Evolutionary conservation across 768 basidiomycete species (phyloP).

Genomic region (Agrocybe pediades): DNA sequence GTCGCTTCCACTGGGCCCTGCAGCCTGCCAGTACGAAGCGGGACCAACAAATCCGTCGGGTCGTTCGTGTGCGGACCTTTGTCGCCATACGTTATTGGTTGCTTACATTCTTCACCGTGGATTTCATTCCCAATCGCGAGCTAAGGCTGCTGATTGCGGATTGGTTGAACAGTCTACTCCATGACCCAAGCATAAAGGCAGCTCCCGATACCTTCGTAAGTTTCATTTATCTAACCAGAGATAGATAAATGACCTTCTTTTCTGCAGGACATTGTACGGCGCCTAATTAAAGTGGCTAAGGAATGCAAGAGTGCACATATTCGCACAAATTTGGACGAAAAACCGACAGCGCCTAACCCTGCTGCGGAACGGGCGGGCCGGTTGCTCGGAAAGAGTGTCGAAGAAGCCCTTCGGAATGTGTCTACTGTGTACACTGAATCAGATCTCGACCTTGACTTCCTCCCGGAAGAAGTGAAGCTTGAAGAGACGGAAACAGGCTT

Average conservation of each 20-base stretch:
- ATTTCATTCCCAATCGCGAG: constrained; percentile 82
- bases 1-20: constrained; percentile 89
- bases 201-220: constrained; percentile 74
- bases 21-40: constrained; percentile 46
- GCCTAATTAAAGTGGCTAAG: constrained; percentile 80
- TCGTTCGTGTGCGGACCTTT: constrained; percentile 88
- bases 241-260: background rate
- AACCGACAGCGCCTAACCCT: constrained; percentile 31
- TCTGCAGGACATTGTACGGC: constrained; percentile 72
- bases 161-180: constrained; percentile 80
- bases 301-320: constrained; percentile 76
- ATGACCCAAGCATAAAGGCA: constrained; percentile 68
- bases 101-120: constrained; percentile 85
- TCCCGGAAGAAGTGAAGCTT: constrained; percentile 46
- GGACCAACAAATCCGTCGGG: constrained; percentile 72
- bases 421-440: constrained; percentile 55
- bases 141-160: constrained; percentile 70
- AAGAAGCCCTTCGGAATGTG: constrained; percentile 54
- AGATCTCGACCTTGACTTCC: constrained; percentile 80
- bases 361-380: constrained; percentile 39
- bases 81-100: constrained; percentile 91
- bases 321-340: constrained; percentile 37
- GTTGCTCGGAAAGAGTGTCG: constrained; percentile 64
- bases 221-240: constrained; percentile 16
- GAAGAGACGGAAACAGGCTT: constrained; percentile 34